A percentile compares a stretch with the other conserved stretches of the same genome.
These are phyloP conservation scores for Heteromeles arbutifolia DNA, from an alignment of 306 rosid species.

Conservation along the genomic window DNA sequence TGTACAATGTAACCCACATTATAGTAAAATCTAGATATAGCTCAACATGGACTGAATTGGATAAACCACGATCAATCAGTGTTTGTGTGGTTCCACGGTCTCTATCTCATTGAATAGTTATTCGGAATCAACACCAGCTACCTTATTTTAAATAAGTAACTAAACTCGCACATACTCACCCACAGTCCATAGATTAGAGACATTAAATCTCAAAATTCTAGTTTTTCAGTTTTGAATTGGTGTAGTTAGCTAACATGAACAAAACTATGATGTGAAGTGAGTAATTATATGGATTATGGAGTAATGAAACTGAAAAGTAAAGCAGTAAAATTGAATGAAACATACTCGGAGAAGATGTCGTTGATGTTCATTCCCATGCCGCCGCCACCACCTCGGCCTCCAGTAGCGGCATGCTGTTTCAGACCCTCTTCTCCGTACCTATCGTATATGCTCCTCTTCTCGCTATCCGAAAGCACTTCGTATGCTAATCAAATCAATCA, in stretches of 20 bases:
- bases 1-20: background rate
- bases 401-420: slow-evolving; percentile 93
- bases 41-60: background rate
- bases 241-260: background rate
- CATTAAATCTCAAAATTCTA: background rate
- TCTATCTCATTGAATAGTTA: no score
- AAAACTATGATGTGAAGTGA: background rate
- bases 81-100: no score
- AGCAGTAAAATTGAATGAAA: background rate
- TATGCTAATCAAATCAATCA: slow-evolving; percentile 45
- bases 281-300: background rate
- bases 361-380: slow-evolving; percentile 80
- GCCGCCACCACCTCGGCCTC: slow-evolving; percentile 89
- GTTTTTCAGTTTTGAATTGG: background rate
- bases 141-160: background rate
- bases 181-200: background rate
- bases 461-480: slow-evolving; percentile 79
- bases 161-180: background rate
- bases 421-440: slow-evolving; percentile 91
- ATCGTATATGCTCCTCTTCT: slow-evolving; percentile 81
- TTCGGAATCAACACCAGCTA: no score
- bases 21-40: background rate
- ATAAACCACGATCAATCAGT: background rate
- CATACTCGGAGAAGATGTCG: slow-evolving; percentile 82
- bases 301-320: background rate